Conservation (phyloP, 768 basidiomycete species). For the Rossbeevera mucosa region DNA sequence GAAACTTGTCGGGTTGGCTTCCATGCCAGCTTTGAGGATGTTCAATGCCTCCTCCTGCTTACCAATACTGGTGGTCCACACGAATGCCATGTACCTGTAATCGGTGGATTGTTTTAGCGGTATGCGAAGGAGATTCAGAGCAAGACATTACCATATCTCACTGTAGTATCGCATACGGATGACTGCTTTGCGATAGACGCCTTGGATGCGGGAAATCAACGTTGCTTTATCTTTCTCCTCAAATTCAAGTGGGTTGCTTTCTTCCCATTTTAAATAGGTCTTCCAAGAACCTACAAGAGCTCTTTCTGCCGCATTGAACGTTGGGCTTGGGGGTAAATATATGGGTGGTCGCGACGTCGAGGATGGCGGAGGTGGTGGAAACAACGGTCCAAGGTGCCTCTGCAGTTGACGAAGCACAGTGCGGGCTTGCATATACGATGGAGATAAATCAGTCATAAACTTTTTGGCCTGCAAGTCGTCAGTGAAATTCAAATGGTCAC, state of each 20-base stretch:
- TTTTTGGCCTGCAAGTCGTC: slow-evolving; percentile 71
- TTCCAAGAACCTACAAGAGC: slow-evolving; percentile 85
- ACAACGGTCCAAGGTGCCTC: slow-evolving; percentile 60
- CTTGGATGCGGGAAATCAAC: slow-evolving; percentile 66
- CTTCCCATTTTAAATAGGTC: slow-evolving; percentile 91
- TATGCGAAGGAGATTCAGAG: background rate
- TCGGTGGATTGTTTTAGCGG: slow-evolving; percentile 11
- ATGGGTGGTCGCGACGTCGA: slow-evolving; percentile 39
- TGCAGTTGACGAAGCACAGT: slow-evolving; percentile 80
- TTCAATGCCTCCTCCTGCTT: slow-evolving; percentile 77
- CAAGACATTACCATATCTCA: slow-evolving; percentile 75
- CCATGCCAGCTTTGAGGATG: slow-evolving; percentile 79
- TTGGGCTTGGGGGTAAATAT: slow-evolving; percentile 66
- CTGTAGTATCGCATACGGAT: slow-evolving; percentile 91
- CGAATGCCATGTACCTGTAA: slow-evolving; percentile 84
- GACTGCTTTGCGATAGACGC: slow-evolving; percentile 84
- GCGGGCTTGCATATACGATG: slow-evolving; percentile 92
- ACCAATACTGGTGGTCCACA: slow-evolving; percentile 70
- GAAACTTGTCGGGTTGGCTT: slow-evolving; percentile 86
- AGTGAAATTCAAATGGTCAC: slow-evolving; percentile 1
- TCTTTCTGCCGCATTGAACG: slow-evolving; percentile 68
- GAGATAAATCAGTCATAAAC: slow-evolving; percentile 88
- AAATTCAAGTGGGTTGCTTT: slow-evolving; percentile 88
- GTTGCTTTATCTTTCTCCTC: slow-evolving; percentile 74
- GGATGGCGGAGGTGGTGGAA: slow-evolving; percentile 46